Conservation (phyloP, 2,329 filamentous ascomycete species). For the Aspergillus ibericus region DNA sequence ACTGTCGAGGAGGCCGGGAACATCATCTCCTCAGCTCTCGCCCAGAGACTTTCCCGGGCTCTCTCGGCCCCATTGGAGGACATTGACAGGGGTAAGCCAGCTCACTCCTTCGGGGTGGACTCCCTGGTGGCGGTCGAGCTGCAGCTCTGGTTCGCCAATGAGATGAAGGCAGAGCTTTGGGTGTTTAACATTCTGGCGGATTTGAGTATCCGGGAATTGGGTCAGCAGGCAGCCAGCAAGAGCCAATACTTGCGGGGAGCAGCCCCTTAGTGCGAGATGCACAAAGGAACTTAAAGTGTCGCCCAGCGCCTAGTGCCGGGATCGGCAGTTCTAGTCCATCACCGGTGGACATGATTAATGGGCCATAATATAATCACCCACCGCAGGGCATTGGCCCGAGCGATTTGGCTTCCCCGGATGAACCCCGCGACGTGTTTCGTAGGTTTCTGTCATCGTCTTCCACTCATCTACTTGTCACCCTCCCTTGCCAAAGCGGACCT, state of each 20-base stretch:
- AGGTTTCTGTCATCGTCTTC: no score
- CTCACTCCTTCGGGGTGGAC: slow-evolving; percentile 33
- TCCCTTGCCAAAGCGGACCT: slow-evolving; percentile 12
- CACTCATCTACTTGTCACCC: no score
- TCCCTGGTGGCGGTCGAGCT: slow-evolving; percentile 16
- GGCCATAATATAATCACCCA: no score
- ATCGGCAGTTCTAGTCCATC: no score
- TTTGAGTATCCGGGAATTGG: not conserved
- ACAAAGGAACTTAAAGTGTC: no score
- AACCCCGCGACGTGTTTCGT: no score
- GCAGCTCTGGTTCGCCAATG: slow-evolving; percentile 6
- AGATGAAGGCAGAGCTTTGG: slow-evolving; percentile 5
- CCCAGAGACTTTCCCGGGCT: not conserved
- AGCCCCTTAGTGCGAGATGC: not conserved
- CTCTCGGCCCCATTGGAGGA: not conserved
- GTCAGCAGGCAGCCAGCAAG: not conserved
- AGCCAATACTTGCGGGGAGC: not conserved
- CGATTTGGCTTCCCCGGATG: no score
- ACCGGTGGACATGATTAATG: no score
- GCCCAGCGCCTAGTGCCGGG: no score
- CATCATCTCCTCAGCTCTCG: not conserved
- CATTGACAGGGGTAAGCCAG: not conserved
- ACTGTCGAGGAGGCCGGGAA: not conserved
- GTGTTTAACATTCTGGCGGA: slow-evolving; percentile 9
- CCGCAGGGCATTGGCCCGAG: no score